Evolutionary conservation across 2,329 filamentous ascomycete species (phyloP).

Genomic region (Trichoderma koningii): DNA sequence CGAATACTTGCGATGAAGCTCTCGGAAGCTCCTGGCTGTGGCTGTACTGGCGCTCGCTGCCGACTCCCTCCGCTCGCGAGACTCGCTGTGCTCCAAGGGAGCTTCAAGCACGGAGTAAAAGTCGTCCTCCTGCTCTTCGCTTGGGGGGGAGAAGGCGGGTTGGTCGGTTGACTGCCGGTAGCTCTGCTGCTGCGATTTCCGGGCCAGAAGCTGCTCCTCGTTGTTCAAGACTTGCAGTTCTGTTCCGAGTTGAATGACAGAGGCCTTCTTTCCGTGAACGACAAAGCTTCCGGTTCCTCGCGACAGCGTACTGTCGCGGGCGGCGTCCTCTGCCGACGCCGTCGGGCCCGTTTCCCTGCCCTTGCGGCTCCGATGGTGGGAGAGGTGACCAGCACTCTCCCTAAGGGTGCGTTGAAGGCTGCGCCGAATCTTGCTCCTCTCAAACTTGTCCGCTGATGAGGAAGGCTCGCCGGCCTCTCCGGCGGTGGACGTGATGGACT

Average conservation of each 20-base stretch:
- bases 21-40: conserved; percentile 65
- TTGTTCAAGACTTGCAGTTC: conserved; percentile 78
- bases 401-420: conserved; percentile 88
- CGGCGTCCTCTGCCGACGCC: conserved; percentile 42
- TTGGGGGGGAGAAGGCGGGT: conserved; percentile 41
- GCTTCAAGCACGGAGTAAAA: conserved; percentile 55
- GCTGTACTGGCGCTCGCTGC: conserved; percentile 66
- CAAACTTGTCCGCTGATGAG: conserved; percentile 50
- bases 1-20: conserved; percentile 62
- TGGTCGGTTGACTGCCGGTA: conserved; percentile 35
- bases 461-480: conserved; percentile 39
- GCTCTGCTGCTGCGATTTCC: conserved; percentile 53
- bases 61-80: conserved; percentile 58
- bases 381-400: conserved; percentile 70
- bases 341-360: conserved; percentile 59
- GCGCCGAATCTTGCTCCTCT: conserved; percentile 72
- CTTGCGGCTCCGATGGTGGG: conserved; percentile 71
- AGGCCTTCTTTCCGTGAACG: conserved; percentile 96
- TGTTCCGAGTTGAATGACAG: conserved; percentile 93
- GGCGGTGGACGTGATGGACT: conserved; percentile 41
- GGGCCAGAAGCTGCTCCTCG: conserved; percentile 70
- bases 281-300: conserved; percentile 88
- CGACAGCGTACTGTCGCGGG: conserved; percentile 67
- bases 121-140: conserved; percentile 49
- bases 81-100: conserved; percentile 45